phyloP scores from a whole-genome alignment of 495 filamentous ascomycete genomes.

The Pyrenopolyporus hunteri region DNA sequence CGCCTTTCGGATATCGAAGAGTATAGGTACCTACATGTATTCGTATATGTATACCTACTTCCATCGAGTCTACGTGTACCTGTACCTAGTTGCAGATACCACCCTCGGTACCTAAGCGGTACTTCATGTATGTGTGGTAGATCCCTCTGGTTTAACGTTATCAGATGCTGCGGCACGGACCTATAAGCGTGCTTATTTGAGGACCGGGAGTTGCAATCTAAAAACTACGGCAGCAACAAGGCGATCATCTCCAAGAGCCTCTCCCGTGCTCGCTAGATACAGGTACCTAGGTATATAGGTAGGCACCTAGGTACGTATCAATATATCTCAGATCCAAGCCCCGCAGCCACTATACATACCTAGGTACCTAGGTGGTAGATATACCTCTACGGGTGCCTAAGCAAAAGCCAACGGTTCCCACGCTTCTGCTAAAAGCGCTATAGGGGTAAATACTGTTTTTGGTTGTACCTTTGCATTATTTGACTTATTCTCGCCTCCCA shows the following conservation, averaged over 20 bases:
- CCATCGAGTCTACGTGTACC: constrained; percentile 1
- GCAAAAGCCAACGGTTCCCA: too few species aligned
- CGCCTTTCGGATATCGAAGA: too few species aligned
- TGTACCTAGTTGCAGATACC: neutral
- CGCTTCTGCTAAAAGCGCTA: too few species aligned
- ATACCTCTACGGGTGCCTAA: too few species aligned
- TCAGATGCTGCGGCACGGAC: constrained; percentile 34
- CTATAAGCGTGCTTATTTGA: constrained; percentile 19
- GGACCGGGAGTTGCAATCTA: constrained; percentile 30
- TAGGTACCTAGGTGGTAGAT: too few species aligned
- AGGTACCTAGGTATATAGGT: too few species aligned
- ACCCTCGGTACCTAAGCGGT: neutral
- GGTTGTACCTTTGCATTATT: too few species aligned
- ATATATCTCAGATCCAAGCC: neutral
- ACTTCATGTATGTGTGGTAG: neutral
- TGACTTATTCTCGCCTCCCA: too few species aligned
- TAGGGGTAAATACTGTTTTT: too few species aligned
- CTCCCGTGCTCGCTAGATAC: constrained; percentile 4
- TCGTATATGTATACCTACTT: too few species aligned
- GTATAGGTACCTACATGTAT: too few species aligned
- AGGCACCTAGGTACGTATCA: neutral
- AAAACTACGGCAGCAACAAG: constrained; percentile 15
- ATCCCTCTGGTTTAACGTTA: constrained; percentile 35
- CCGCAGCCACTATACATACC: neutral
- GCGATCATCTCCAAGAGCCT: constrained; percentile 25